These are phyloP conservation scores for Henckelia pumila DNA, from an alignment of 257 asterid genomes.

Conservation along the genomic window DNA sequence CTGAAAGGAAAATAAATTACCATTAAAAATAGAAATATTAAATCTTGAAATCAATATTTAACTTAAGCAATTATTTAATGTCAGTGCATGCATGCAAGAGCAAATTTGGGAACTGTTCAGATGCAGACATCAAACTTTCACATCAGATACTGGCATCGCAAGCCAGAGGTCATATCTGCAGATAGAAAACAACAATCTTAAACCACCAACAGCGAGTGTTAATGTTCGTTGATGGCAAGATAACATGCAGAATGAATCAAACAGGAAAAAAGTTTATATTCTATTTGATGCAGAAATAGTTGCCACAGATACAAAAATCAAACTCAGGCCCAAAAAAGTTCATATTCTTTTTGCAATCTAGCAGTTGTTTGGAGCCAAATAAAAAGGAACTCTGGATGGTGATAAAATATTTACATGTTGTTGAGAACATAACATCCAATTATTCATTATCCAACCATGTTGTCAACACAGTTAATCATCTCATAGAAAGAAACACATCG, in stretches of 20 bases:
- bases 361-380: neutral
- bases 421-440: neutral
- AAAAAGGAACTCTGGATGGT: neutral
- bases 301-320: neutral
- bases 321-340: neutral
- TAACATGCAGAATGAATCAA: slow-evolving; percentile 10
- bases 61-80: neutral
- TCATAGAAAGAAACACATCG: neutral
- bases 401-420: neutral
- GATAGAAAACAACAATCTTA: neutral
- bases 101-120: slow-evolving; percentile 16
- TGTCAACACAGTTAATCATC: neutral
- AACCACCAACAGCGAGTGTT: slow-evolving; percentile 6
- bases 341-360: neutral
- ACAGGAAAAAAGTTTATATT: neutral
- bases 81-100: slow-evolving; percentile 6
- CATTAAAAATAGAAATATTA: neutral
- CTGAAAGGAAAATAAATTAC: slow-evolving; percentile 40
- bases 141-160: slow-evolving; percentile 9
- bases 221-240: slow-evolving; percentile 2
- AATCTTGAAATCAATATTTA: slow-evolving; percentile 8
- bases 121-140: slow-evolving; percentile 2
- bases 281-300: neutral
- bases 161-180: neutral
- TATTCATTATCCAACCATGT: neutral